Percentiles rank a stretch among this genome's conserved stretches.
These are phyloP conservation scores for Xylaria telfairii DNA, from an alignment of 495 filamentous ascomycete genomes.

Conservation along the genomic window DNA sequence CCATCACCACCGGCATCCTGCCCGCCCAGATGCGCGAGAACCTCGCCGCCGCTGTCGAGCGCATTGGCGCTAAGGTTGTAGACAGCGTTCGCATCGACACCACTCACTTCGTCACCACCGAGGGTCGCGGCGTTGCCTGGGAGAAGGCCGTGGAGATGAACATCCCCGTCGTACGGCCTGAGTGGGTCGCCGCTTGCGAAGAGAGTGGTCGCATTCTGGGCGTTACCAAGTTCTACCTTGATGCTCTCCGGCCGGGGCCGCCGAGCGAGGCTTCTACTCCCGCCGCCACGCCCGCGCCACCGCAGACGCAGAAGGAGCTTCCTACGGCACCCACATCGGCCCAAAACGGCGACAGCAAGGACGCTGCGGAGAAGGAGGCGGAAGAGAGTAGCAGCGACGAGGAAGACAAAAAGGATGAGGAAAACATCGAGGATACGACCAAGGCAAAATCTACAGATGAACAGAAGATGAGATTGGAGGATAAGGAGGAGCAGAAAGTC, in stretches of 20 bases:
- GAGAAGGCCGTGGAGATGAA: constrained; percentile 98
- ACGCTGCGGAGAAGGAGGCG: constrained; percentile 27
- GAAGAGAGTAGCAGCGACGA: constrained; percentile 37
- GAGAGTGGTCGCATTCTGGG: constrained; percentile 90
- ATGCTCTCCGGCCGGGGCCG: constrained; percentile 61
- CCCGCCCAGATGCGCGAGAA: constrained; percentile 75
- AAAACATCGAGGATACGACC: constrained; percentile 40
- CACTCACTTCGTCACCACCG: constrained; percentile 98
- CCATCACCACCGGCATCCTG: constrained; percentile 88
- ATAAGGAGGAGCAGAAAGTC: constrained; percentile 58
- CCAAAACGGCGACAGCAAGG: constrained; percentile 29
- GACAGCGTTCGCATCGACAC: constrained; percentile 95
- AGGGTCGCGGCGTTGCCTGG: constrained; percentile 87
- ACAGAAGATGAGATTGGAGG: constrained; percentile 62
- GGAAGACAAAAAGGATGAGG: constrained; percentile 35
- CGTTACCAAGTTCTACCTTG: constrained; percentile 93
- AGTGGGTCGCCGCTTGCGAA: constrained; percentile 97
- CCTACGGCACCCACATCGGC: constrained; percentile 40
- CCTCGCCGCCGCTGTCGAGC: constrained; percentile 74
- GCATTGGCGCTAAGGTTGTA: constrained; percentile 90
- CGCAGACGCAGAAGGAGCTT: constrained; percentile 43
- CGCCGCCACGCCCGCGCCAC: constrained; percentile 27
- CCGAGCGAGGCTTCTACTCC: constrained; percentile 38
- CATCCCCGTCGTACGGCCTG: constrained; percentile 95
- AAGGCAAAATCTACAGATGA: constrained; percentile 50